Conservation (phyloP, 2,329 filamentous ascomycete genomes). For the Acarospora socialis region DNA sequence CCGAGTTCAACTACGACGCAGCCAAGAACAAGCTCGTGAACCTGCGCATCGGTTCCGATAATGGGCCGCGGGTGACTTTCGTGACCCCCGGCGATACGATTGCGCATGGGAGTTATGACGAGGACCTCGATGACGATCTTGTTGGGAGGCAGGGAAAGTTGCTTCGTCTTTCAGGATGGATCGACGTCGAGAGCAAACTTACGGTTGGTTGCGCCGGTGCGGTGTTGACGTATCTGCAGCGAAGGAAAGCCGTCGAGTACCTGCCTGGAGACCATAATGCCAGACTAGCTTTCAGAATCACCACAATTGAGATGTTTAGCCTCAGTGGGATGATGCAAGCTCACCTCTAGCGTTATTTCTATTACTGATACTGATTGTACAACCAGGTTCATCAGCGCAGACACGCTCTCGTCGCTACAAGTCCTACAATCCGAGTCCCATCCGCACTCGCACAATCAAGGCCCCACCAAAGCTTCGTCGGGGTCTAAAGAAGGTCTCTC, state of each 20-base stretch:
- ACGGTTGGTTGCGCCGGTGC: constrained; percentile 83
- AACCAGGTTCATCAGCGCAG: constrained; percentile 63
- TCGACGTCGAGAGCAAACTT: constrained; percentile 59
- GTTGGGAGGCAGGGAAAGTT: constrained; percentile 48
- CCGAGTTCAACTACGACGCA: constrained; percentile 56
- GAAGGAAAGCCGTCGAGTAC: constrained; percentile 48
- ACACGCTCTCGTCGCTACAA: constrained; percentile 70
- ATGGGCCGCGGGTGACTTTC: constrained; percentile 38
- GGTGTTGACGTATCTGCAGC: constrained; percentile 62
- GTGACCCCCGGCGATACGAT: constrained; percentile 46
- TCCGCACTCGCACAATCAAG: constrained; percentile 66
- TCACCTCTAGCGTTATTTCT: neutral
- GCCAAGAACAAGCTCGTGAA: constrained; percentile 52
- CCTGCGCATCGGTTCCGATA: constrained; percentile 38
- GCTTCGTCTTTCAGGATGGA: constrained; percentile 52
- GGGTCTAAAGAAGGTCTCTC: constrained; percentile 70
- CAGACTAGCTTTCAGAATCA: constrained; percentile 44
- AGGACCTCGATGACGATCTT: constrained; percentile 28
- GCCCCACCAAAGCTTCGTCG: constrained; percentile 44
- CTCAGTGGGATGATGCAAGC: constrained; percentile 46
- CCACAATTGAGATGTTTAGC: constrained; percentile 59
- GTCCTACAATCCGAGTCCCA: constrained; percentile 72
- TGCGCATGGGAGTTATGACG: constrained; percentile 27
- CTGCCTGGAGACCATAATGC: constrained; percentile 44
- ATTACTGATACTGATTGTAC: constrained; percentile 19